Conservation (phyloP, 768 basidiomycete genomes). For the Epithele typhae region DNA sequence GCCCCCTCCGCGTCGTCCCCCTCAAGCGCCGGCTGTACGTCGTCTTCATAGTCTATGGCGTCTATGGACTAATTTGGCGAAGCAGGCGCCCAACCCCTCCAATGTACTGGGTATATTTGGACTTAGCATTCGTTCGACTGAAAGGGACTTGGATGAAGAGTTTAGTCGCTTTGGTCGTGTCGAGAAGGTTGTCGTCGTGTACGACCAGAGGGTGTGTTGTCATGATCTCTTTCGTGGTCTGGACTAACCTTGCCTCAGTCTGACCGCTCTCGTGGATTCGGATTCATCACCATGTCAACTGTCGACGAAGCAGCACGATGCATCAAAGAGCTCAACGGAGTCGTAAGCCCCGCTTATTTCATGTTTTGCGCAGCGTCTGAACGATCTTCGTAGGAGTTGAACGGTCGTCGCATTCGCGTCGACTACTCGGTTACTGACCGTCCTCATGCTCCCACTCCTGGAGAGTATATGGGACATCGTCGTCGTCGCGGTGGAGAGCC, state of each 20-base stretch:
- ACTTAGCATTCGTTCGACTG: constrained; percentile 90
- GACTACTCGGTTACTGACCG: constrained; percentile 94
- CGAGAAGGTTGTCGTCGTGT: constrained; percentile 94
- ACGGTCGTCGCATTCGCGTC: constrained; percentile 93
- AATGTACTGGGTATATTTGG: constrained; percentile 96
- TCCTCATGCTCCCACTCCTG: constrained; percentile 94
- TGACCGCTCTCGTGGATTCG: constrained; percentile 95
- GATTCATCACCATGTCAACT: constrained; percentile 91
- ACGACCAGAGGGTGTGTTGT: constrained; percentile 92
- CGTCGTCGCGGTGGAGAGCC: constrained; percentile 47
- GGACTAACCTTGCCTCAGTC: too few species aligned
- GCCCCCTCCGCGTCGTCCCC: constrained; percentile 57
- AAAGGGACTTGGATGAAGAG: constrained; percentile 92
- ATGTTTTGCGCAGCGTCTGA: background rate
- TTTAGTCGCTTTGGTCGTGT: constrained; percentile 86
- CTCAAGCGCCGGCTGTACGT: constrained; percentile 74
- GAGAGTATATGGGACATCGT: constrained; percentile 95
- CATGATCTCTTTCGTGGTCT: background rate
- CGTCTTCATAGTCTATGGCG: constrained; percentile 5
- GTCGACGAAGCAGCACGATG: constrained; percentile 87
- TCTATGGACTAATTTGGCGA: constrained; percentile 33
- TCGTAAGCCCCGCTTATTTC: constrained; percentile 48
- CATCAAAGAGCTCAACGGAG: constrained; percentile 87
- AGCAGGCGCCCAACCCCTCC: constrained; percentile 84
- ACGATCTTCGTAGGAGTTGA: constrained; percentile 61